phyloP scores from a whole-genome alignment of 2,329 filamentous ascomycete genomes.

The Penicillium nordicum region DNA sequence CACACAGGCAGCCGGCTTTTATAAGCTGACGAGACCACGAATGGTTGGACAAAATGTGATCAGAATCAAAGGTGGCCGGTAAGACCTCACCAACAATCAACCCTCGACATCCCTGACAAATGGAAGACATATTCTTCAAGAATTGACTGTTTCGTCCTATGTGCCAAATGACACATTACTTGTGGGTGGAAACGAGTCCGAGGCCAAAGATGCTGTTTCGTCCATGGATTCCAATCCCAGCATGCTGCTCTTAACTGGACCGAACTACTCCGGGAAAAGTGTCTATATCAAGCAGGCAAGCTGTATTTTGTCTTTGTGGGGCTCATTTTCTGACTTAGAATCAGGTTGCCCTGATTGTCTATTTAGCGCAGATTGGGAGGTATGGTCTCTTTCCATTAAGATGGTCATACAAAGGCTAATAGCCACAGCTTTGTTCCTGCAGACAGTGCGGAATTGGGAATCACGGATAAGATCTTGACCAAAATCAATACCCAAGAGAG shows the following conservation, averaged over 20 bases:
- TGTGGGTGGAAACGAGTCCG: constrained; percentile 50
- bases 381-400: constrained; percentile 19
- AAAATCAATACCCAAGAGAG: constrained; percentile 73
- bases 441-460: constrained; percentile 67
- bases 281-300: constrained; percentile 80
- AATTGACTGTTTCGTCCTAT: constrained; percentile 74
- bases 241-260: constrained; percentile 80
- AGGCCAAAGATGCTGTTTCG: not conserved
- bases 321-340: constrained; percentile 5
- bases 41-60: constrained; percentile 70
- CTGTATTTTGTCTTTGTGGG: not conserved
- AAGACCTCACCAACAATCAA: constrained; percentile 15
- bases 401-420: not conserved
- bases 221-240: constrained; percentile 50
- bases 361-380: constrained; percentile 81
- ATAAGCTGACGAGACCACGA: constrained; percentile 66
- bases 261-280: constrained; percentile 96
- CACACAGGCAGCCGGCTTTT: constrained; percentile 69
- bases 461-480: constrained; percentile 91
- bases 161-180: constrained; percentile 79
- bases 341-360: constrained; percentile 76
- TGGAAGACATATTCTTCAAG: constrained; percentile 73
- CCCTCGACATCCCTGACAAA: constrained; percentile 8
- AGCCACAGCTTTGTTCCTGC: constrained; percentile 76
- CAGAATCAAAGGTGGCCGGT: constrained; percentile 71